Evolutionary conservation across 495 filamentous ascomycete genomes (phyloP).

Genomic region (Aspergillus cavernicola): DNA sequence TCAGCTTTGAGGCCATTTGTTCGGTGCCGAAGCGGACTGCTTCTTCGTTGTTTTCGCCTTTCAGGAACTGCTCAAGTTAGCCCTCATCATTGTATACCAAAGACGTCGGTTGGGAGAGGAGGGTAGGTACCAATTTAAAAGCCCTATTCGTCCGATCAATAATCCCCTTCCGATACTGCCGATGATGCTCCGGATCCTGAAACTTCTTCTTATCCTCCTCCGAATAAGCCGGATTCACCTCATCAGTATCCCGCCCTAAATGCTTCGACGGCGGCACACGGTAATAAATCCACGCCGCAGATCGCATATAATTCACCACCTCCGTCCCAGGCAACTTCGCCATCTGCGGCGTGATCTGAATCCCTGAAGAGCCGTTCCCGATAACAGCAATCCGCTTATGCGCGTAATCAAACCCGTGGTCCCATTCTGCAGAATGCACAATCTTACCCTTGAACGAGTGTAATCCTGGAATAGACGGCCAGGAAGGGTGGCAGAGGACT

Average conservation of each 20-base stretch:
- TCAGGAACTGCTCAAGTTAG: constrained; percentile 20
- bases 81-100: too few species aligned
- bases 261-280: constrained; percentile 18
- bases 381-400: constrained; percentile 50
- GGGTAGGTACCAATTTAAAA: constrained; percentile 25
- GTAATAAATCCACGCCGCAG: constrained; percentile 26
- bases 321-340: constrained; percentile 5
- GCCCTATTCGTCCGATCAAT: constrained; percentile 29
- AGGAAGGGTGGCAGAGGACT: constrained; percentile 29
- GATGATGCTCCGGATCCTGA: constrained; percentile 14
- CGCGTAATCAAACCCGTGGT: constrained; percentile 35
- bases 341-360: constrained; percentile 58
- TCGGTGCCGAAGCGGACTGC: constrained; percentile 16
- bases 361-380: constrained; percentile 43
- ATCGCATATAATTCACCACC: constrained; percentile 23
- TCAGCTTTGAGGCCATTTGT: constrained; percentile 37
- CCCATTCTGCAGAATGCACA: constrained; percentile 51
- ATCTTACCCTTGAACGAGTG: constrained; percentile 45
- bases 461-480: constrained; percentile 44
- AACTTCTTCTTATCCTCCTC: constrained; percentile 23
- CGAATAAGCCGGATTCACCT: background rate
- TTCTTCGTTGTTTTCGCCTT: constrained; percentile 20
- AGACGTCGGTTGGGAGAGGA: background rate
- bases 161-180: constrained; percentile 25
- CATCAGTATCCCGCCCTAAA: constrained; percentile 12